These are phyloP conservation scores for Blastocystis hominis DNA, from an alignment of 352 stramenopile species.

Conservation along the genomic window DNA sequence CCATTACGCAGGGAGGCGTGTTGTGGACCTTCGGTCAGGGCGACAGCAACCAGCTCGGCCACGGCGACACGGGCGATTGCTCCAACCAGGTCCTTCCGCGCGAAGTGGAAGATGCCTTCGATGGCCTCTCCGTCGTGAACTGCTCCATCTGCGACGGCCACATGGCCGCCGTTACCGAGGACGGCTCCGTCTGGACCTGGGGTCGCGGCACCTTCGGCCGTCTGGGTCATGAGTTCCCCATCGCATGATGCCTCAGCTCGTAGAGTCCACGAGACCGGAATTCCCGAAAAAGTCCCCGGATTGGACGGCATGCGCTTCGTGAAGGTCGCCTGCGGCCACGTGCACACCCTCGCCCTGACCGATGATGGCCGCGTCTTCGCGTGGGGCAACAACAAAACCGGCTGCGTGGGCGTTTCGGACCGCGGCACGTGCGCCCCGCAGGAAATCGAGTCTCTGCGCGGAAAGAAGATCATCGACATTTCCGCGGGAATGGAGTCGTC, in stretches of 20 bases:
- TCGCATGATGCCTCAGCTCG: not conserved
- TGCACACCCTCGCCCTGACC: constrained; percentile 20
- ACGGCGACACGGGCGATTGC: not conserved
- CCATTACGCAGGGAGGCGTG: not conserved
- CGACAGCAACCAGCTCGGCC: constrained; percentile 28
- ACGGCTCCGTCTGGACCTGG: constrained; percentile 64
- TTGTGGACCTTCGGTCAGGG: constrained; percentile 43
- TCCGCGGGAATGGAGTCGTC: not conserved
- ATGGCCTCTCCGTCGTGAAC: not conserved
- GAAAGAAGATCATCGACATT: not conserved
- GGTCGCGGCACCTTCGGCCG: constrained; percentile 63
- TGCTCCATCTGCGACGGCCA: constrained; percentile 62
- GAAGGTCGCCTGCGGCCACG: not conserved
- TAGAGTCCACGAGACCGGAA: constrained; percentile 2
- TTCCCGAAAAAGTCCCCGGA: not conserved
- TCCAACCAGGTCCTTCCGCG: constrained; percentile 23
- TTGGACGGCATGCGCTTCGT: not conserved
- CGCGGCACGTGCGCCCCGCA: not conserved
- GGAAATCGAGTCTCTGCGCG: not conserved
- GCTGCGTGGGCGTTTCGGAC: not conserved
- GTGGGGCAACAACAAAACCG: constrained; percentile 44
- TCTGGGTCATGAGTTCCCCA: constrained; percentile 61
- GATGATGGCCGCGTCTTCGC: constrained; percentile 11
- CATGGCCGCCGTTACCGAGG: constrained; percentile 63
- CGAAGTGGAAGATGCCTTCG: constrained; percentile 39